Percentiles rank a stretch among this genome's conserved stretches.
These are phyloP conservation scores for Steccherinum ochraceum DNA, from an alignment of 768 basidiomycete species.

Conservation along the genomic window DNA sequence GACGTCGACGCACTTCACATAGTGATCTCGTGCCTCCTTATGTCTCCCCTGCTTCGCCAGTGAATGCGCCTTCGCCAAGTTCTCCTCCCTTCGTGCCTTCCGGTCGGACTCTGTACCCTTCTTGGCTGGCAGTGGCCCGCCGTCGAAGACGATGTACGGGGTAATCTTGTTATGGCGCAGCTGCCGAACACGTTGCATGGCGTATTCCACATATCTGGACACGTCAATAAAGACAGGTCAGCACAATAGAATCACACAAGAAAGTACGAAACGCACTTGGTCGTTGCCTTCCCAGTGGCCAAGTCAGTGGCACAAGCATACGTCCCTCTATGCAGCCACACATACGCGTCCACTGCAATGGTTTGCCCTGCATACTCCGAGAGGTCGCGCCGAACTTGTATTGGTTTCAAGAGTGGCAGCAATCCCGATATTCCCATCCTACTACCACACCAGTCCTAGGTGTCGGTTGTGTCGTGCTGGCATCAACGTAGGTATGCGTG, in stretches of 20 bases:
- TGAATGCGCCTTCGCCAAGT: conserved; percentile 64
- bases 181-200: conserved; percentile 87
- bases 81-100: conserved; percentile 69
- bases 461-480: too few species aligned
- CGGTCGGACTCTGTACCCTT: conserved; percentile 81
- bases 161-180: conserved; percentile 77
- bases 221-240: background rate
- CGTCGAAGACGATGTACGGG: conserved; percentile 95
- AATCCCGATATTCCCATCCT: conserved; percentile 90
- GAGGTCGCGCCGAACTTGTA: conserved; percentile 72
- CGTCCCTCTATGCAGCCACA: conserved; percentile 86
- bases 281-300: conserved; percentile 76
- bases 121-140: conserved; percentile 93
- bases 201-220: conserved; percentile 89
- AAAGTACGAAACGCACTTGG: conserved; percentile 60
- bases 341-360: conserved; percentile 92
- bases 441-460: background rate
- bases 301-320: conserved; percentile 89
- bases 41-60: conserved; percentile 74
- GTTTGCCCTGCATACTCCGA: conserved; percentile 80
- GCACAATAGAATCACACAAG: background rate
- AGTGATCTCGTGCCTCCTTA: conserved; percentile 79
- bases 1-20: conserved; percentile 88
- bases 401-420: conserved; percentile 84
- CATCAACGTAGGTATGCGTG: too few species aligned